Conservation (phyloP, 495 filamentous ascomycete species). For the Penicillium soppii region DNA sequence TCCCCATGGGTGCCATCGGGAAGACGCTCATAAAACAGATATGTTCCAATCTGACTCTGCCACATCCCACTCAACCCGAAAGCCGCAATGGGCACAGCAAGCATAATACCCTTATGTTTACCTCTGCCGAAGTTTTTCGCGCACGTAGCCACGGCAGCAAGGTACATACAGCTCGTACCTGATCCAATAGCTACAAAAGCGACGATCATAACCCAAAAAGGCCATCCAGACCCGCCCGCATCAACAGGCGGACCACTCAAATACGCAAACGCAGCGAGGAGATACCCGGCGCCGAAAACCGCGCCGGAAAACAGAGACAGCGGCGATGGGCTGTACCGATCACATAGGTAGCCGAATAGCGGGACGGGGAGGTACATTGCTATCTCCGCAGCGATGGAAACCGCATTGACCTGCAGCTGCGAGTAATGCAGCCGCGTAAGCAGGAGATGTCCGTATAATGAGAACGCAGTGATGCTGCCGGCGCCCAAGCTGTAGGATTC, state of each 20-base stretch:
- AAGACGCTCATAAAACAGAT: constrained; percentile 65
- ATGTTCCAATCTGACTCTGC: constrained; percentile 83
- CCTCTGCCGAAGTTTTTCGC: constrained; percentile 96
- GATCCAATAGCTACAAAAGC: constrained; percentile 80
- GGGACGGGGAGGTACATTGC: constrained; percentile 88
- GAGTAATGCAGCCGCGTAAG: constrained; percentile 79
- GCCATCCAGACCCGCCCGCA: constrained; percentile 61
- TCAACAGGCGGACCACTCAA: constrained; percentile 56
- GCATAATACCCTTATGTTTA: constrained; percentile 81
- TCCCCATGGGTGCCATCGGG: constrained; percentile 67
- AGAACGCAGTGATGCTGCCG: constrained; percentile 84
- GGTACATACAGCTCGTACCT: constrained; percentile 83
- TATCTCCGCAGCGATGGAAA: constrained; percentile 79
- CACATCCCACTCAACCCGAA: constrained; percentile 95
- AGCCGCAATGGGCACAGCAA: constrained; percentile 86
- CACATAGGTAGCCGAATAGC: constrained; percentile 85
- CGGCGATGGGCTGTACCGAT: constrained; percentile 76
- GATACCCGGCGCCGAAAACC: constrained; percentile 78
- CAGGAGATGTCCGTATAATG: constrained; percentile 86
- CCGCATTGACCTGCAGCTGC: constrained; percentile 86
- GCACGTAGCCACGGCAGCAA: constrained; percentile 84
- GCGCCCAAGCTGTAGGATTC: constrained; percentile 60
- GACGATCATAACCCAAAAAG: constrained; percentile 78
- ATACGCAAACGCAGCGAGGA: constrained; percentile 79
- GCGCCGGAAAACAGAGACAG: constrained; percentile 68